Evolutionary conservation across 2,329 filamentous ascomycete genomes (phyloP).

Genomic region (Trichothecium roseum): DNA sequence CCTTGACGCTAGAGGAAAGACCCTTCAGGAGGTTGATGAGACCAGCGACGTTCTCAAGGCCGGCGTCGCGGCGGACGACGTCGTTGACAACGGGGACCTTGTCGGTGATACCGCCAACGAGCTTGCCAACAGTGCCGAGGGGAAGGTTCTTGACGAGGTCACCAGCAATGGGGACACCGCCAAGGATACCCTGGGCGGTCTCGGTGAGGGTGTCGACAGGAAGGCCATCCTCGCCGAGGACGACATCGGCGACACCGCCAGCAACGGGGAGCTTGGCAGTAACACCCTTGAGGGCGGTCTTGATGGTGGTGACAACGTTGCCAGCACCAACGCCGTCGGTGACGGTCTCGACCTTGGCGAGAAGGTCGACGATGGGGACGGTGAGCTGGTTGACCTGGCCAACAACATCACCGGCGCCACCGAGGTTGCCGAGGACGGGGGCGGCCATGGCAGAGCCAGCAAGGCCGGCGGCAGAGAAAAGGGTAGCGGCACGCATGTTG

Average conservation of each 20-base stretch:
- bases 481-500: conserved; percentile 6
- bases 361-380: neutral
- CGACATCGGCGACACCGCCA: conserved; percentile 1
- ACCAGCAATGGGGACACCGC: neutral
- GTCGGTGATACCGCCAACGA: conserved; percentile 1
- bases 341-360: conserved; percentile 1
- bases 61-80: neutral
- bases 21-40: conserved; percentile 2
- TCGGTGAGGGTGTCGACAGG: conserved; percentile 1
- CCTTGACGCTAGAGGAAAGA: neutral
- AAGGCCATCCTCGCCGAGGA: neutral
- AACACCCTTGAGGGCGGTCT: neutral
- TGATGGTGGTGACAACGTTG: neutral
- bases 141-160: neutral
- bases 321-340: conserved; percentile 2
- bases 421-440: conserved; percentile 5
- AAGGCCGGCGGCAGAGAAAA: conserved; percentile 6
- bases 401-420: neutral
- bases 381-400: conserved; percentile 2
- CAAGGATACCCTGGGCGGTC: neutral
- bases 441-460: conserved; percentile 7
- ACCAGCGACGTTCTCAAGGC: neutral
- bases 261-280: conserved; percentile 1
- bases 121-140: neutral
- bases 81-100: neutral